A percentile compares a stretch with the other conserved stretches of the same genome.
phyloP scores from a whole-genome alignment of 148 eudicot genomes.

The Vaccinium darrowii region DNA sequence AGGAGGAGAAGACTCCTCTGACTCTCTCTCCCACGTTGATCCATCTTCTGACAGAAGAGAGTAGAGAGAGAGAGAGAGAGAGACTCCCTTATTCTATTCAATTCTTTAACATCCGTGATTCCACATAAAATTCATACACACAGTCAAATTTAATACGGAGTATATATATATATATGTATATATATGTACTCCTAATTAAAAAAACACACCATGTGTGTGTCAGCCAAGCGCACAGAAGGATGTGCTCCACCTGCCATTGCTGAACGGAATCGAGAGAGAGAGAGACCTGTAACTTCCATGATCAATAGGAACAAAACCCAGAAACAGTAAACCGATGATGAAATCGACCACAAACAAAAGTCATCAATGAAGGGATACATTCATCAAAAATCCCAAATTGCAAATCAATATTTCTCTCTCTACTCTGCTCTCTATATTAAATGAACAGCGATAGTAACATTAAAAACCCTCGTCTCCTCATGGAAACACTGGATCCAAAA shows the following conservation, averaged over 20 bases:
- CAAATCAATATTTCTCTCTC: not conserved
- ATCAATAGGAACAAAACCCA: constrained; percentile 11
- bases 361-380: not conserved
- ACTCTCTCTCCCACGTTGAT: constrained; percentile 32
- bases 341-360: not conserved
- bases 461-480: not conserved
- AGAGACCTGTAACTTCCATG: not conserved
- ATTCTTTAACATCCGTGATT: constrained; percentile 20
- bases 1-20: not conserved
- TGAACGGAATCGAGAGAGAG: constrained; percentile 29
- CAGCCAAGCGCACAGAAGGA: constrained; percentile 24
- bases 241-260: constrained; percentile 22
- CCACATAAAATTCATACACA: constrained; percentile 7
- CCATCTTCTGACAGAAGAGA: not conserved
- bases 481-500: constrained; percentile 8
- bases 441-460: constrained; percentile 2
- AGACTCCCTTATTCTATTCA: constrained; percentile 5
- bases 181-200: not conserved
- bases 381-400: not conserved
- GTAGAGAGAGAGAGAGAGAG: too few relatives aligned
- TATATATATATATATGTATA: too few relatives aligned
- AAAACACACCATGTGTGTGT: constrained; percentile 17
- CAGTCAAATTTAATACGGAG: not conserved
- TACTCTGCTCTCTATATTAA: not conserved
- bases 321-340: constrained; percentile 4